These are phyloP conservation scores for Centrapalus pauciflorus DNA, from an alignment of 129 eudicot species.

Conservation along the genomic window DNA sequence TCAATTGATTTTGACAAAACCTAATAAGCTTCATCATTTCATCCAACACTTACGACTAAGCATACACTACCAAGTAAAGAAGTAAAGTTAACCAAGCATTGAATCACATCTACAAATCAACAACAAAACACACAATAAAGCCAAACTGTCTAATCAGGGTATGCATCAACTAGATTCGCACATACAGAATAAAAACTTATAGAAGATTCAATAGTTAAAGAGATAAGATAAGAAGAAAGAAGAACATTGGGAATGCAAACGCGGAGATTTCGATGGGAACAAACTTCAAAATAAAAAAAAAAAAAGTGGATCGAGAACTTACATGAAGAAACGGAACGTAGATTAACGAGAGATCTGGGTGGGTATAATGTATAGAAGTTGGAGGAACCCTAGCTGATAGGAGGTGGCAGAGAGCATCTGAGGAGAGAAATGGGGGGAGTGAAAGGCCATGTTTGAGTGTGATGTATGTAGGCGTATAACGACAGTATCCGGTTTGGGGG, in stretches of 20 bases:
- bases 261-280: conserved; percentile 20
- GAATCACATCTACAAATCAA: neutral
- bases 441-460: conserved; percentile 19
- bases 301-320: conserved; percentile 11
- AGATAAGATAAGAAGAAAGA: neutral
- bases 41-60: neutral
- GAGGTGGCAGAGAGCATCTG: conserved; percentile 7
- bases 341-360: conserved; percentile 27
- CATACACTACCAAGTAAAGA: neutral
- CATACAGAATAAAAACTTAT: neutral
- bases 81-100: neutral
- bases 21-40: neutral
- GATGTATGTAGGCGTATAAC: conserved; percentile 33
- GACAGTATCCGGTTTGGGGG: conserved; percentile 25
- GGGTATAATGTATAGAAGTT: neutral
- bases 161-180: neutral
- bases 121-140: neutral
- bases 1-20: neutral
- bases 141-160: neutral
- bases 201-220: neutral
- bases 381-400: conserved; percentile 26
- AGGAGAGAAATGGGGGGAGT: conserved; percentile 21
- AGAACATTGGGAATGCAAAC: conserved; percentile 9
- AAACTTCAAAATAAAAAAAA: conserved; percentile 1
- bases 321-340: neutral